phyloP scores from a whole-genome alignment of 2,329 filamentous ascomycete genomes.

The Cytospora piceae region DNA sequence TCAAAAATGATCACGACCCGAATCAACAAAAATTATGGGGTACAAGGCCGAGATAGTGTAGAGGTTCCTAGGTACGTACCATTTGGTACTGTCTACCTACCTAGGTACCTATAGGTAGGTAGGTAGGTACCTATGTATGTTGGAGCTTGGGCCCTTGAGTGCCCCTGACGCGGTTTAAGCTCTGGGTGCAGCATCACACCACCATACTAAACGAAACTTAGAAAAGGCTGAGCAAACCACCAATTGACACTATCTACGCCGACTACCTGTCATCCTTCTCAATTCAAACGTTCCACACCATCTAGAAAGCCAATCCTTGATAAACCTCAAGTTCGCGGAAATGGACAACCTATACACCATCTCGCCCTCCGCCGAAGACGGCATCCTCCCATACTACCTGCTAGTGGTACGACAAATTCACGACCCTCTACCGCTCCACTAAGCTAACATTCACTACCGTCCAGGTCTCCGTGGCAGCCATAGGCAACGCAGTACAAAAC shows the following conservation, averaged over 20 bases:
- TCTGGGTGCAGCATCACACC: no score
- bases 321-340: neutral
- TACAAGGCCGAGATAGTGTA: neutral
- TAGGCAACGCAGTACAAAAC: constrained; percentile 84
- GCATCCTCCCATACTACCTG: constrained; percentile 63
- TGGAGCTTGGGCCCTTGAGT: neutral
- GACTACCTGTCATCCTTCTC: neutral
- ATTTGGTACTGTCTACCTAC: neutral
- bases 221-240: neutral
- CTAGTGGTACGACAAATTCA: constrained; percentile 49
- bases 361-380: constrained; percentile 54
- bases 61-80: neutral
- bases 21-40: constrained; percentile 2
- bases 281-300: neutral
- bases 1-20: neutral
- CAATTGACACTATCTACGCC: neutral
- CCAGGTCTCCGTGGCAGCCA: constrained; percentile 80
- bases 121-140: neutral
- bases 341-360: constrained; percentile 53
- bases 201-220: neutral
- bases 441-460: neutral
- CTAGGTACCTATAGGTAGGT: neutral
- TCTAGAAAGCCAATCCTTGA: neutral
- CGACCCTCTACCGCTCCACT: constrained; percentile 12
- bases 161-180: neutral